Base-by-base conservation (phyloP, 2,329 filamentous ascomycete genomes). In the Trichoderma atrobrunneum region DNA sequence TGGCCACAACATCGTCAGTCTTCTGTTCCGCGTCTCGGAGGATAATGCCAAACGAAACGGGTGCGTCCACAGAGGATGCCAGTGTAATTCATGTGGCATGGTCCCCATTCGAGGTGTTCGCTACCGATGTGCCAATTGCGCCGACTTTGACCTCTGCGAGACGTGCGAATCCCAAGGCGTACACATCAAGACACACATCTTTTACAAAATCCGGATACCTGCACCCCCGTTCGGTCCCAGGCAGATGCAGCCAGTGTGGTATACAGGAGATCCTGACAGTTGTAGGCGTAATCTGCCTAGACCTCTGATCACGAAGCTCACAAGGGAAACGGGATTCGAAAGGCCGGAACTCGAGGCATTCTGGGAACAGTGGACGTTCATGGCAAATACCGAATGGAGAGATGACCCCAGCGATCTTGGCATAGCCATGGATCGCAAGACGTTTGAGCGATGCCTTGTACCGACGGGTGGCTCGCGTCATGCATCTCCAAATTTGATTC, bases 321-420 rank as follows among this genome's bases (percentile, higher is more conserved):
- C 89, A 34, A 87, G 87, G 70, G 91, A 93, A 73, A 94, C 92
- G 0, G 90, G 90, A 21, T 93, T 97, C 81, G 94, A 98, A 78
- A 89, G 92, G 32, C 92, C 94, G 2, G 94, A 97, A 80, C 85
- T 99, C 7, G 95, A 98, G 82, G 95, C 95, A 7, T 89, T 97
- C 56, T 98, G 95, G 91, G 95, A 98, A 78, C 95, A 98, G 79
- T 99, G 97, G 88, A 95, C 93, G 6, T 98, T 95, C 80, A 91
- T 98, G 82, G 95, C 95, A 56, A 95, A 93, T 75, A 91, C 91
- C 7, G 91, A 95, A 79, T 97, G 92, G 92, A 84, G 89, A 39
- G 88, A 92, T 21, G 95, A 98, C 78, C 93, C 94, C 0, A 90
- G 93, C 76, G 88, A 91, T 26, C 86, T 98, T 56, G 86, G 88